Base-by-base conservation (phyloP, 2,329 filamentous ascomycete species). In the Epicoccum sorghinum region DNA sequence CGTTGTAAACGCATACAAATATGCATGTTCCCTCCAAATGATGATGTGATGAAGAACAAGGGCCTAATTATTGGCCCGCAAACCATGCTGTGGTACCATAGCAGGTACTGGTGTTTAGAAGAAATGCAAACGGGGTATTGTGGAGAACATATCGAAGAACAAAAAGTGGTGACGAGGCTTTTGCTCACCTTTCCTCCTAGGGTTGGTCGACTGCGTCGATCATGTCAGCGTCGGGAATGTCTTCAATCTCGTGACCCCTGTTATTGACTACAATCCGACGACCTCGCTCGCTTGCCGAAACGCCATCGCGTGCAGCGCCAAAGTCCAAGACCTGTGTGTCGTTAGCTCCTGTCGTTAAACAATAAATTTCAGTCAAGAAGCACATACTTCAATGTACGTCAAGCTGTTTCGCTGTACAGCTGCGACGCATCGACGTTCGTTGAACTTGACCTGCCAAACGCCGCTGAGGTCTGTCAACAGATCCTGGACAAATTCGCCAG, bases 371-470 rank as follows among this genome's bases (percentile, higher is more conserved):
- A 18, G 2, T 8, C 5, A 18, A 47, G 40, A 42, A 52, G 12
- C 14, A 27, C 55, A 50, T 61, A 79, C 95, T 86, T 99, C 95
- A 54, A 99, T 92, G 74, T 96, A 99, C 18, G 95, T 99, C 66
- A 96, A 78, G 67, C 87, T 88, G 62, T 96, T 91, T 51, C 95
- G 86, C 80, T 99, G 95, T 52, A 99, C 95, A 39, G 95, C 95
- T 55, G 95, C 95, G 52, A 99, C 95, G 73, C 95, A 99, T 73
- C 93, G 85, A 63, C 95, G 84, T 71, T 96, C 91, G 69, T 99
- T 93, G 77, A 99, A 99, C 69, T 95, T 95, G 68, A 99, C 95
- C 78, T 99, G 95, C 95, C 95, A 99, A 7, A 99, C 95, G n/a
- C 93, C 93, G 63, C 89, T 93, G 32, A 99, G 82, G 69, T 97